These are phyloP conservation scores for Zhuliangozyma parablackwelliae DNA, from an alignment of 1,139 yeast genomes.

Conservation along the genomic window DNA sequence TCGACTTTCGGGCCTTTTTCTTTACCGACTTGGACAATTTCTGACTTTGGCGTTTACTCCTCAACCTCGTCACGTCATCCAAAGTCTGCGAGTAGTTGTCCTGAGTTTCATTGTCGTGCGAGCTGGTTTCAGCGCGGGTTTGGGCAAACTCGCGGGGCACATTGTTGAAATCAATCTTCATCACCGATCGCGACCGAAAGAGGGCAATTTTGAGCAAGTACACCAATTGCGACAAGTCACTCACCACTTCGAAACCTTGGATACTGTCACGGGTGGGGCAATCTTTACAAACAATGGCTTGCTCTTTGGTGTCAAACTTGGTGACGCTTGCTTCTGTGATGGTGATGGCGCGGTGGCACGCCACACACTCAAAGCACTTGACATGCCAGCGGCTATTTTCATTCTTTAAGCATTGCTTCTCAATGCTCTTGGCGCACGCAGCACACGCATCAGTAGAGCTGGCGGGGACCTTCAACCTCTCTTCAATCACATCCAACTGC, in stretches of 20 bases:
- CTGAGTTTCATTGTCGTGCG: conserved; percentile 13
- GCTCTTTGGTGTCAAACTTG: conserved; percentile 20
- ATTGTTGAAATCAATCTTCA: conserved; percentile 28
- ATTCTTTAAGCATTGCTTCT: conserved; percentile 67
- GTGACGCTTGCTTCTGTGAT: conserved; percentile 29
- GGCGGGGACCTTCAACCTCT: conserved; percentile 40
- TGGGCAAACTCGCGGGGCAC: not conserved
- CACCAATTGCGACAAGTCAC: conserved; percentile 68
- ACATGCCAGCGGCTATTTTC: conserved; percentile 76
- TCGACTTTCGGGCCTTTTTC: conserved; percentile 44
- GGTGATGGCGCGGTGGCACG: conserved; percentile 40
- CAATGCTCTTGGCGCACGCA: conserved; percentile 70
- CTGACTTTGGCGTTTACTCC: conserved; percentile 72
- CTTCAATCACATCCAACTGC: conserved; percentile 26
- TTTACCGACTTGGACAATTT: conserved; percentile 53
- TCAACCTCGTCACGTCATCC: conserved; percentile 70
- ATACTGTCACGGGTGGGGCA: conserved; percentile 48
- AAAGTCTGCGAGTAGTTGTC: conserved; percentile 62
- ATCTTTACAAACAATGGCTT: conserved; percentile 48
- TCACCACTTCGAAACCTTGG: conserved; percentile 56
- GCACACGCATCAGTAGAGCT: conserved; percentile 78
- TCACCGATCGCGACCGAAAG: conserved; percentile 68
- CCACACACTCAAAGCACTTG: conserved; percentile 63
- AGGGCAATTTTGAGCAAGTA: conserved; percentile 81
- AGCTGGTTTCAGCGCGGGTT: conserved; percentile 11